Evolutionary conservation across 2,329 filamentous ascomycete species (phyloP), one percentile per base, ranked within the genome.

Genomic region (Diaporthe vaccinii): DNA sequence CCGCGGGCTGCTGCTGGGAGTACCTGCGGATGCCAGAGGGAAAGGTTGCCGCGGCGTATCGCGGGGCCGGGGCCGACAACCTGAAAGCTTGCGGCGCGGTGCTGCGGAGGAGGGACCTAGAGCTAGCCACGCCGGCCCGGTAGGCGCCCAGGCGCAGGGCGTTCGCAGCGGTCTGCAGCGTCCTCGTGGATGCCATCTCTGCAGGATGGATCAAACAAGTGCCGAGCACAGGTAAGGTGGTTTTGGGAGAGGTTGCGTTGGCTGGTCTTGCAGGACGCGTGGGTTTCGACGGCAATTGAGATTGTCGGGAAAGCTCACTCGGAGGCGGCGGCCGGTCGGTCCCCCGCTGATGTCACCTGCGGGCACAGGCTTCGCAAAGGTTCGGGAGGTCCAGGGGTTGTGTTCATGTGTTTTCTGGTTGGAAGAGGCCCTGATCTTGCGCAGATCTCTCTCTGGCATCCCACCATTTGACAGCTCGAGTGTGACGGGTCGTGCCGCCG

Each of bases 1-100:
- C 79, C 4, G 74, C 62, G 5, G 75, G 68, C 74, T 80, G 78
- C 8, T 73, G 36, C 46, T 61, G 51, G 46, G 82, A 84, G 77
- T 82, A 85, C 49, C 71, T 39, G 59, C 59, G 49, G 31, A 44
- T 46, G 31, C 34, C 44, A n/a, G 62, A n/a, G 58, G 55, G 25
- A 20, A 44, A 41, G 12, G 53, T 51, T 14, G 65, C 58, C 15
- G 15, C 39, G 8, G 41, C 57, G 31, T 25, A 1, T 36, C 34
- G 9, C 8, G 69, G 53, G 39, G 15, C n/a, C n/a, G 31, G 53
- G 20, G 62, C 22, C 31, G 28, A 34, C 46, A 14, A 31, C 8
- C 36, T 3, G 44, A 31, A 17, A 39, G 55, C 17, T 6, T 2
- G 44, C 15, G 41, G 46, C 51, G 57, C 58, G 41, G 46, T 22